Base-by-base conservation (phyloP, 208 protist genomes). In the Trypanosoma mega region DNA sequence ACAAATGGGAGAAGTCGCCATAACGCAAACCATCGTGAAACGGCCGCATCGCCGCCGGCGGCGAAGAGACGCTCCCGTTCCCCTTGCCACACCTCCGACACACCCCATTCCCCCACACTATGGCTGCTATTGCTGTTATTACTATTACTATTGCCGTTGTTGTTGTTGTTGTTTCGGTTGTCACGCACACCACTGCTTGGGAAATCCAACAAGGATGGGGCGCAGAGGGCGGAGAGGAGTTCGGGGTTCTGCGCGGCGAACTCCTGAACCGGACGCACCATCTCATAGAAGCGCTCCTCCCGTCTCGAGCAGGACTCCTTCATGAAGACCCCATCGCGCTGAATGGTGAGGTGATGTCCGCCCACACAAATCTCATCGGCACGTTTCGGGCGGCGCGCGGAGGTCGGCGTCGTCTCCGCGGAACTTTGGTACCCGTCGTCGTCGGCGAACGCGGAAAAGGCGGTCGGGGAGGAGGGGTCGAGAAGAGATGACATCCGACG, bases 271-370 rank as follows among this genome's bases (percentile, higher is more conserved):
- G 72, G 72, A 16, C 52, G 70, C 3, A 94, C 65, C 50, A 72
- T 79, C 52, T 80, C 68, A 63, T 94, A 94, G 54, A 94, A 94
- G 11, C 61, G 66, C 57, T 94, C 84, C 60, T 94, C 84, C 6
- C 87, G 73, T 0, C 71, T 63, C 0, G 78, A 85, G 62, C 80
- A 64, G 14, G 84, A 83, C 61, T 91, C 73, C 78, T 94, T 94
- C 58, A 91, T 56, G 44, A 94, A 92, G 21, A 69, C 70, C 34
- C 68, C 71, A 9, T 78, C 77, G 30, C 74, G 52, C 29, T 66
- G 78, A 29, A 94, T 64, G 2, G 82, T 72, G 64, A 94, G 45
- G 71, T 94, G 87, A 46, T 94, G 87, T 5, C 87, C 87, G 26
- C 87, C 85, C 8, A 94, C 37, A 57, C 8, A 57, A 39, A 6